A percentile compares a stretch with the other conserved stretches of the same genome.
Conservation (phyloP, 441 rosid genomes). For the Manihot esculenta region DNA sequence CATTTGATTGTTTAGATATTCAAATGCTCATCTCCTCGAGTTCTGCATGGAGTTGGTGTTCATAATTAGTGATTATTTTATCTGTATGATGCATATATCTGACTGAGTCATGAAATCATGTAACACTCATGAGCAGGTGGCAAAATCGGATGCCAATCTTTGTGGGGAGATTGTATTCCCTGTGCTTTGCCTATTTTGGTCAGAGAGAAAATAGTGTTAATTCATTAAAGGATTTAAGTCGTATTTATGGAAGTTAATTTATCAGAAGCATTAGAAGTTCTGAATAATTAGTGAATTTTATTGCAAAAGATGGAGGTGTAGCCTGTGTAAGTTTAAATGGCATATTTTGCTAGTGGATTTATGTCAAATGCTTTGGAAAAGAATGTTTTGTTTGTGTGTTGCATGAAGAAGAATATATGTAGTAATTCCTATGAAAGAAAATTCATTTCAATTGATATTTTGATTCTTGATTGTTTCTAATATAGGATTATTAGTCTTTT, state of each 20-base stretch:
- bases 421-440: neutral
- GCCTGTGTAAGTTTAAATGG: neutral
- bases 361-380: neutral
- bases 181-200: neutral
- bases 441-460: neutral
- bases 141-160: neutral
- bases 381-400: neutral
- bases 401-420: neutral
- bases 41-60: neutral
- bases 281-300: neutral
- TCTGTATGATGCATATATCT: neutral
- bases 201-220: too few relatives aligned
- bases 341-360: neutral
- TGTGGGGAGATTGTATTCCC: neutral
- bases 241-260: neutral
- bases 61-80: too few relatives aligned
- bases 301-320: neutral
- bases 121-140: too few relatives aligned
- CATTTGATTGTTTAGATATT: neutral
- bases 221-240: neutral
- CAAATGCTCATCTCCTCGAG: neutral
- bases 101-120: too few relatives aligned
- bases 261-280: neutral
- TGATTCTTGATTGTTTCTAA: neutral
- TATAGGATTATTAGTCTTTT: neutral